phyloP scores from a whole-genome alignment of 78 protist species.

The Pigoraptor vietnamica region DNA sequence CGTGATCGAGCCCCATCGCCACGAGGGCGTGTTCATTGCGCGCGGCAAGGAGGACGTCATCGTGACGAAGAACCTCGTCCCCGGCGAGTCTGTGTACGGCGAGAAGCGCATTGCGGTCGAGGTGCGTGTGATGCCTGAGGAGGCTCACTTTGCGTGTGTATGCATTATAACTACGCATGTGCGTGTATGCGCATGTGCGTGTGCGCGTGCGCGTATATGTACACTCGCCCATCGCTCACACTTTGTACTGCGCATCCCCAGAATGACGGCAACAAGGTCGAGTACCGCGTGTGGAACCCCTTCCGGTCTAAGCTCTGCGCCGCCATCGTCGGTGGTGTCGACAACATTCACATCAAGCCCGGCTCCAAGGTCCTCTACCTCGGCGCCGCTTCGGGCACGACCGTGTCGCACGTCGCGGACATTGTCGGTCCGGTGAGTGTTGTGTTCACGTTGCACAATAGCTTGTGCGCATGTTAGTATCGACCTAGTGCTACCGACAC shows the following conservation, averaged over 20 bases:
- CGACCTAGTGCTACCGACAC: neutral
- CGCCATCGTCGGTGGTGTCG: slow-evolving; percentile 96
- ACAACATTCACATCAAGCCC: slow-evolving; percentile 84
- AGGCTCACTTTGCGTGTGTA: too few relatives aligned
- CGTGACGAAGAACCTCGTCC: slow-evolving; percentile 83
- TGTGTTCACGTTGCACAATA: neutral
- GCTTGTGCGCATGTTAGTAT: neutral
- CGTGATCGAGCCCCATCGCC: slow-evolving; percentile 89
- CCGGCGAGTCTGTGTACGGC: slow-evolving; percentile 98
- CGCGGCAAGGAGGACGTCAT: slow-evolving; percentile 88
- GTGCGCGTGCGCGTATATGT: neutral
- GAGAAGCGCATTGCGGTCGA: slow-evolving; percentile 97
- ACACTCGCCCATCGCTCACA: too few relatives aligned
- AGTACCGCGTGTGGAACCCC: slow-evolving; percentile 99
- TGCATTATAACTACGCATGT: too few relatives aligned
- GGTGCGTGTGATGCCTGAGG: slow-evolving; percentile 32
- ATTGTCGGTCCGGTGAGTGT: slow-evolving; percentile 93
- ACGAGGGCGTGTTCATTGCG: slow-evolving; percentile 87
- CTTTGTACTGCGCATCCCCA: neutral
- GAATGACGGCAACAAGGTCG: slow-evolving; percentile 77
- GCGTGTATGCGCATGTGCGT: too few relatives aligned
- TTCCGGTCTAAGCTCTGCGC: slow-evolving; percentile 99
- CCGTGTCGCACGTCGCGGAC: slow-evolving; percentile 98
- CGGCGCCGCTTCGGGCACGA: slow-evolving; percentile 99
- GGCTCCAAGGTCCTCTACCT: slow-evolving; percentile 98